Percentiles rank a stretch among this genome's conserved stretches.
Conservation (phyloP, 2,329 filamentous ascomycete species). For the Calonectria naviculata region DNA sequence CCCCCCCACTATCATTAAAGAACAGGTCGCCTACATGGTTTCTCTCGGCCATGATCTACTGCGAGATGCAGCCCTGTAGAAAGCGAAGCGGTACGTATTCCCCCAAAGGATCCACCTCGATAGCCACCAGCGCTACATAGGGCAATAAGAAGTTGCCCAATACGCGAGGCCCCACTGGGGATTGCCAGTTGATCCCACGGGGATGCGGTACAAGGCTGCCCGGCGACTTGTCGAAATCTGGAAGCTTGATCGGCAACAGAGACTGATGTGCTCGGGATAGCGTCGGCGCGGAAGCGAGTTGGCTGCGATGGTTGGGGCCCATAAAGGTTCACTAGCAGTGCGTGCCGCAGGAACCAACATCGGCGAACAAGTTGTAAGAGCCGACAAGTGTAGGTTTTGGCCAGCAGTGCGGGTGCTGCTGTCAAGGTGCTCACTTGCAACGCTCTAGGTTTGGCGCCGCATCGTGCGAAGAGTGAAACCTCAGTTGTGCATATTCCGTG, state of each 20-base stretch:
- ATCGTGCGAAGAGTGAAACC: not conserved
- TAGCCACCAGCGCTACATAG: not conserved
- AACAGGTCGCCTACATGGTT: not conserved
- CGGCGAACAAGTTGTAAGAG: not conserved
- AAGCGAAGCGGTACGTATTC: not conserved
- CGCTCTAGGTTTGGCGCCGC: not conserved
- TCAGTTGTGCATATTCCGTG: not conserved
- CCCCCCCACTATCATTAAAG: not conserved
- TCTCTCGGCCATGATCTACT: conserved; percentile 7
- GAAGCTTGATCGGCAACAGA: conserved; percentile 14
- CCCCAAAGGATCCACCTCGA: not conserved
- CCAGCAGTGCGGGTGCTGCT: not conserved
- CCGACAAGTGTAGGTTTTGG: conserved; percentile 5
- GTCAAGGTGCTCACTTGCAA: not conserved
- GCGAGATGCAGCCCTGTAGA: conserved; percentile 17
- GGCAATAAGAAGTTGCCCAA: not conserved
- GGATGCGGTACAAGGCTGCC: not conserved
- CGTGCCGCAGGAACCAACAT: not conserved
- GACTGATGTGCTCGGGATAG: not conserved
- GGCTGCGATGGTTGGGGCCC: conserved; percentile 2
- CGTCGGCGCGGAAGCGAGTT: not conserved
- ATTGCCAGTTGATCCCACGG: not conserved
- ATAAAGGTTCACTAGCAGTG: not conserved
- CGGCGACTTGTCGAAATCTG: conserved; percentile 17
- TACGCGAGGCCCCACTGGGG: conserved; percentile 1